Evolutionary conservation across 495 filamentous ascomycete genomes (phyloP).

Genomic region (Hypoxylon fuscum): DNA sequence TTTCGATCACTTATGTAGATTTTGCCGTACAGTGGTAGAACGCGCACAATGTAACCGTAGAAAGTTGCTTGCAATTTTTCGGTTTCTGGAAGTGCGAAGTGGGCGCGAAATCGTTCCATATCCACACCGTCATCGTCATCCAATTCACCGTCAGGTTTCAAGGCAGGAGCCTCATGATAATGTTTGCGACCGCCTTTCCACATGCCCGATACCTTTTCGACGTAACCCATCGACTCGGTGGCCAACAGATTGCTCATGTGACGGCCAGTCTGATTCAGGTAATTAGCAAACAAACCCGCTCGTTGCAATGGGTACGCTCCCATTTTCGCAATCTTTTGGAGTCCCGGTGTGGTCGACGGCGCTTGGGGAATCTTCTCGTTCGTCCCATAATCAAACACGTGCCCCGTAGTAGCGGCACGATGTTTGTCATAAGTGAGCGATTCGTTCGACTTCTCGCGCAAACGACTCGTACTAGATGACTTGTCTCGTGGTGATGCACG

Average conservation of each 20-base stretch:
- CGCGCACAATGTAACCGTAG: slow-evolving; percentile 85
- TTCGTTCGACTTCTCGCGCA: slow-evolving; percentile 22
- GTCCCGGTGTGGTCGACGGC: slow-evolving; percentile 59
- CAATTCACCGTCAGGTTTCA: slow-evolving; percentile 67
- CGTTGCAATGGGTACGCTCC: slow-evolving; percentile 85
- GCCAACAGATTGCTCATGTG: slow-evolving; percentile 87
- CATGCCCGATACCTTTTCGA: slow-evolving; percentile 97
- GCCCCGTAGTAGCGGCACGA: slow-evolving; percentile 50
- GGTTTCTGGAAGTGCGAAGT: slow-evolving; percentile 85
- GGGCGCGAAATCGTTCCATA: slow-evolving; percentile 81
- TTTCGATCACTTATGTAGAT: slow-evolving; percentile 92
- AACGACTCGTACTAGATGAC: slow-evolving; percentile 19
- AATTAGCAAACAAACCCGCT: slow-evolving; percentile 85
- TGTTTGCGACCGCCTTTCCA: slow-evolving; percentile 92
- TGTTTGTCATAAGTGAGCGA: slow-evolving; percentile 17
- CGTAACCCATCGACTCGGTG: slow-evolving; percentile 95
- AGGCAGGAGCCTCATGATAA: slow-evolving; percentile 78
- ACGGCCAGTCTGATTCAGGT: slow-evolving; percentile 75
- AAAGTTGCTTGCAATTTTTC: slow-evolving; percentile 92
- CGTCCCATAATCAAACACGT: slow-evolving; percentile 41
- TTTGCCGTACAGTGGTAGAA: slow-evolving; percentile 94
- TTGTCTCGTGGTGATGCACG: slow-evolving; percentile 30
- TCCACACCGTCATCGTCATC: slow-evolving; percentile 70
- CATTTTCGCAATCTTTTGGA: slow-evolving; percentile 77
- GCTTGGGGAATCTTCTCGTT: slow-evolving; percentile 42